Conservation (phyloP, 257 asterid genomes). For the Petunia secreta region DNA sequence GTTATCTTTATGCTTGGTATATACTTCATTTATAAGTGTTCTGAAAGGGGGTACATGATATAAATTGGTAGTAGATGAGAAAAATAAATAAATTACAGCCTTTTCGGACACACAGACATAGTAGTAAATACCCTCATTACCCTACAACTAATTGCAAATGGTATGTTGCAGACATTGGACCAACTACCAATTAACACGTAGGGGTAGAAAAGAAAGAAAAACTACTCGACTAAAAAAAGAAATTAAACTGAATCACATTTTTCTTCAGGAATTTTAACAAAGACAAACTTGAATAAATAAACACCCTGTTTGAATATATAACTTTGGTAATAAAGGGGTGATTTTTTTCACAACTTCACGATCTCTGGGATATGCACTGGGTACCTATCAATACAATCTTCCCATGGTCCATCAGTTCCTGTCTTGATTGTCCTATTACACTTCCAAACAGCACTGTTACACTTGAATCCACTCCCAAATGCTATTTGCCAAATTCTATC, state of each 20-base stretch:
- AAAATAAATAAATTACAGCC: conserved; percentile 24
- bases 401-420: conserved; percentile 73
- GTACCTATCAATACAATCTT: conserved; percentile 70
- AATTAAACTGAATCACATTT: not conserved
- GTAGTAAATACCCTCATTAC: not conserved
- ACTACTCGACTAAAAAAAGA: not conserved
- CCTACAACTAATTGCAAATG: conserved; percentile 2
- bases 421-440: conserved; percentile 66
- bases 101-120: conserved; percentile 12
- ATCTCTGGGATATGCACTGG: conserved; percentile 84
- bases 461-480: conserved; percentile 83
- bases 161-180: conserved; percentile 17
- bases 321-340: not conserved
- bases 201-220: too few relatives aligned
- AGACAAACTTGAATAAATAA: not conserved
- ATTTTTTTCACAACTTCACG: conserved; percentile 56
- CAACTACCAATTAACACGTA: not conserved
- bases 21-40: not conserved
- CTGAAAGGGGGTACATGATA: conserved; percentile 12
- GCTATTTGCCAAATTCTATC: conserved; percentile 88
- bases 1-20: not conserved
- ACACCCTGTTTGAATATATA: conserved; percentile 7
- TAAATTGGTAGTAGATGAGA: conserved; percentile 20
- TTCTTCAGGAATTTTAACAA: not conserved
- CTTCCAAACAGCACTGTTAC: conserved; percentile 89